phyloP scores from a whole-genome alignment of 2,329 filamentous ascomycete species.

The Cordyceps farinosa region DNA sequence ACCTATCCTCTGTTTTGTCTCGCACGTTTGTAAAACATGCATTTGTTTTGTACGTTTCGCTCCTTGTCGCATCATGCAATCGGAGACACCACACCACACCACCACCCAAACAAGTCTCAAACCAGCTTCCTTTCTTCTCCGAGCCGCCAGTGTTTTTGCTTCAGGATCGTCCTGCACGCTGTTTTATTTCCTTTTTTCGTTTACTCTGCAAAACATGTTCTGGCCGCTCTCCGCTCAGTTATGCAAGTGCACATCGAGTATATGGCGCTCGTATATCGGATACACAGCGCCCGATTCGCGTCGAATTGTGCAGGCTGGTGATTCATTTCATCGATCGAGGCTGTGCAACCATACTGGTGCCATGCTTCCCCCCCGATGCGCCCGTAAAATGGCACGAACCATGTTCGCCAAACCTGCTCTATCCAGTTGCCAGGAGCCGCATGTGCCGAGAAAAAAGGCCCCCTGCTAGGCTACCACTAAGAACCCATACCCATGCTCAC shows the following conservation, averaged over 20 bases:
- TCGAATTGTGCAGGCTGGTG: not conserved
- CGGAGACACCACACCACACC: not conserved
- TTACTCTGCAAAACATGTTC: not conserved
- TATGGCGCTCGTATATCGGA: not conserved
- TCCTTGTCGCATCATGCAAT: constrained; percentile 12
- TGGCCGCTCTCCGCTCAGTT: not conserved
- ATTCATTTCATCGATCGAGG: constrained; percentile 15
- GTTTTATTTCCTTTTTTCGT: not conserved
- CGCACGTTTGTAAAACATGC: not conserved
- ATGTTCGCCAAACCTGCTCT: not conserved
- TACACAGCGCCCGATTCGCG: not conserved
- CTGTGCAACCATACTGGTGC: not conserved
- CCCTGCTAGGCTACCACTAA: too few species aligned
- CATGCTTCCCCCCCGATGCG: not conserved
- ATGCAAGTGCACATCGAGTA: not conserved
- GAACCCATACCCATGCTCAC: not conserved
- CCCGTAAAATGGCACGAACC: not conserved
- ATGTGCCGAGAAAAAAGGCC: not conserved
- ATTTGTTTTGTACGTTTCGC: constrained; percentile 4
- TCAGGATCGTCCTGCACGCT: too few species aligned
- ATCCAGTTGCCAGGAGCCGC: not conserved
- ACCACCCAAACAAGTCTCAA: not conserved
- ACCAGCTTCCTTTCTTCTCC: not conserved
- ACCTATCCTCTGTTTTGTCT: too few species aligned
- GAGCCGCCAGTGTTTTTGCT: too few species aligned